Base-by-base conservation (phyloP, 345 rosid genomes). In the Heritiera fomes region DNA sequence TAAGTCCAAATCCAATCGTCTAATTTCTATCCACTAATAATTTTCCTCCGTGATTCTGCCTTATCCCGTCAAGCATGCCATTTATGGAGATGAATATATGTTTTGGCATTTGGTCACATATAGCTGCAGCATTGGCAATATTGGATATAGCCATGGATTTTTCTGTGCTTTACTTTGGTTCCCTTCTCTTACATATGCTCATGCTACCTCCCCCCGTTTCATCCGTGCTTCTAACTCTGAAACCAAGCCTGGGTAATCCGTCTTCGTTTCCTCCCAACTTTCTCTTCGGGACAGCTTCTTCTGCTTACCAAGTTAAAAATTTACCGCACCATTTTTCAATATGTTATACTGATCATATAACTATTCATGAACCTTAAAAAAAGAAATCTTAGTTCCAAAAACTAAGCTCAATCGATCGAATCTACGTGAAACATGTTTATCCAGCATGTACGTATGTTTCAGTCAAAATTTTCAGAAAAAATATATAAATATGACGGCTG, bases 201-300 rank as follows among this genome's bases (percentile, higher is more conserved):
- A 38, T 76, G 58, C 15, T 55, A 12, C 63, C 40, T 58, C 72
- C 6, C 56, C 58, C 38, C 50, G 18, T 40, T 66, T 40, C 73
- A n/a, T 66, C 74, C 4, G 30, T 67, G 41, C 55, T 55, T 38
- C 66, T 28, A 62, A 9, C 12, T 41, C 41, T 15, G 15, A 62
- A 59, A 55, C 75, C 67, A 65, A 73, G 32, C 47, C 67, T 55
- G 17, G 47, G 17, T 12, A 53, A 63, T n/a, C 49, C 74, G 32
- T 46, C 81, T n/a, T 43, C 50, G 8, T 53, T 77, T 69, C 81
- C 86, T 23, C 8, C 79, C 45, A 55, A 77, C 61, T 80, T 83
- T 72, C 81, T 83, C 49, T 74, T 83, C 20, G 86, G 83, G 23
- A 74, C 74, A 12, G 83, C 86, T 11, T 80, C 86, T 61, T 80